Evolutionary conservation across 164 flowering plant genomes (phyloP), one percentile per base, ranked within the genome.

Genomic region (Aristolochia contorta): DNA sequence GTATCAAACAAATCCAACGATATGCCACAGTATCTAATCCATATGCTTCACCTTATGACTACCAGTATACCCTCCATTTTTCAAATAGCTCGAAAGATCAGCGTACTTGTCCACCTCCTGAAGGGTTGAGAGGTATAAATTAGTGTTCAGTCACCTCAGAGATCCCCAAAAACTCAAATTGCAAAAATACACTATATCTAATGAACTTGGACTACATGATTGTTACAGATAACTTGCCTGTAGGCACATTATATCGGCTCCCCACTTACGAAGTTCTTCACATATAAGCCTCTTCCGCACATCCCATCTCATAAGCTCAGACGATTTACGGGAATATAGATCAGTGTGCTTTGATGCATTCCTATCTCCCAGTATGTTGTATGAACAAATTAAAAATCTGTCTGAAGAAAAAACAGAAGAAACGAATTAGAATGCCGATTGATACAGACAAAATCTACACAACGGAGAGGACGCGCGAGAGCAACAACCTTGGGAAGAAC

Each of bases 361-460:
- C 46, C 83, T 77, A 56, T 79, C 93, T 10, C 95, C 98, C 58
- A 92, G 66, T 68, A 92, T 79, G 67, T 92, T 92, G 68, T 92
- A 89, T 25, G 95, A 92, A 51, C 83, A 80, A 57, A 92, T 66
- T 22, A 85, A 78, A 57, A 92, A 43, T 58, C 65, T 84, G 66
- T 87, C 98, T 91, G 85, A 72, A 62, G 20, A 56, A 71, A 6
- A 13, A 19, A 20, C 18, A 20, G 19, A 4, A 49, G 19, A 49
- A 18, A 20, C 19, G 1, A 20, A 27, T 20, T 18, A 49, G 20
- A 20, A 49, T 5, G 53, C 6, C 19, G 30, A 27, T 27, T 27
- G 30, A 5, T 2, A 27, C 2, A 27, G 30, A 2, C 30, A 27
- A 27, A 49, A 49, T 18, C 22, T 49, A 49, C 7, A 49, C n/a